Evolutionary conservation across 2,329 filamentous ascomycete species (phyloP), one percentile per base, ranked within the genome.

Genomic region (Epichloe festucae): DNA sequence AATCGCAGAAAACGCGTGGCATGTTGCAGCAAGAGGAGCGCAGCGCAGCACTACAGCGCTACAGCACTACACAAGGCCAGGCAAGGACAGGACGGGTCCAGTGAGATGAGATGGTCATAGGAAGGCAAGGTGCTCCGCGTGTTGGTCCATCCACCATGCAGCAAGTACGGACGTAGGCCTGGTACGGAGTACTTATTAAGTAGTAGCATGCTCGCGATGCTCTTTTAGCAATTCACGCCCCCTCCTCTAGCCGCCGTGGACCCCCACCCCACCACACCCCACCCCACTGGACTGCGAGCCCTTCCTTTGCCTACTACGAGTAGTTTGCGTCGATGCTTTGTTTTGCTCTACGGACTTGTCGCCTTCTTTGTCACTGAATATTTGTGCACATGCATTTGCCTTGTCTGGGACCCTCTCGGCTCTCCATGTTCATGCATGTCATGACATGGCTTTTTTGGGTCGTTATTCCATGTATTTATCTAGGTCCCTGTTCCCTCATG

Each of bases 381-480:
- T 49, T 52, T 23, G 48, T 47, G 51, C 52, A 53, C 54, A 53
- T 57, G 53, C 54, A 53, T 51, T 54, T 59, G 54, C 56, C 56
- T 59, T 59, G 54, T 59, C 45, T 46, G 55, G 57, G 65, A 65
- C 63, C 63, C 63, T 65, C 62, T 47, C n/a, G 42, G 46, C 60
- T 63, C 64, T 65, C 65, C 64, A 66, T 67, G 62, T 60, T 61
- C 64, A 66, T 67, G 65, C 65, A 67, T 59, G 56, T 51, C 56
- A 61, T 27, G 31, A 14, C 27, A 31, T 64, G 62, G 62, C 44
- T 39, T 19, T 27, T 45, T 48, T 40, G 23, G 17, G 27, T 38
- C 10, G 11, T 41, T 41, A n/a, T 44, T 49, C 17, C 41, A 31
- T 53, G 42, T 42, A 40, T 45, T 46, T 52, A 54, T 54, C 31